Conservation (phyloP, 1,139 yeast species). For the Taphrina deformans region DNA sequence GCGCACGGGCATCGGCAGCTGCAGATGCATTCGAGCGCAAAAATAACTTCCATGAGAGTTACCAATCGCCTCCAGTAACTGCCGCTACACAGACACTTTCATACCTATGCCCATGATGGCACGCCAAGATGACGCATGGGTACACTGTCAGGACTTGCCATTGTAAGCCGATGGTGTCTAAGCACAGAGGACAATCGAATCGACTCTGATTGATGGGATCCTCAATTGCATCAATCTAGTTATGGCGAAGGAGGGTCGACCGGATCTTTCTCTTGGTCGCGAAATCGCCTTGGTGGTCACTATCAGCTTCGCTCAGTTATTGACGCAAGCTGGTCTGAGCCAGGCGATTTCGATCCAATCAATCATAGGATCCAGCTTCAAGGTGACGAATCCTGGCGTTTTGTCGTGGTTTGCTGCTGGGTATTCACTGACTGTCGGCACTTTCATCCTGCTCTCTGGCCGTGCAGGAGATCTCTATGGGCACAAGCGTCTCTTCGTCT, state of each 20-base stretch:
- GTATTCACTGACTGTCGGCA: constrained; percentile 19
- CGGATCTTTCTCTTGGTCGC: constrained; percentile 14
- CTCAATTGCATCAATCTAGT: too few relatives aligned
- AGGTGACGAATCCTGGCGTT: constrained; percentile 46
- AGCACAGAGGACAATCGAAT: too few relatives aligned
- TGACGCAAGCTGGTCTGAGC: constrained; percentile 55
- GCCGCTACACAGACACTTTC: neutral
- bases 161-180: too few relatives aligned
- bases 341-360: constrained; percentile 51
- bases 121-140: too few relatives aligned
- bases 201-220: too few relatives aligned
- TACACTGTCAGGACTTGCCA: too few relatives aligned
- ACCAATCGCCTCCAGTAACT: neutral
- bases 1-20: neutral
- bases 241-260: neutral
- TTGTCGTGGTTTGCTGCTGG: constrained; percentile 30
- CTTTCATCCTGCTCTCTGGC: constrained; percentile 25
- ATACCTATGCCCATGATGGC: neutral
- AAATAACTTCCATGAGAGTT: neutral
- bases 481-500: constrained; percentile 11
- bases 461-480: constrained; percentile 20
- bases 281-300: constrained; percentile 45
- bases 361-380: constrained; percentile 49
- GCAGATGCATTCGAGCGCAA: too few relatives aligned
- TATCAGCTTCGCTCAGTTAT: constrained; percentile 51